Evolutionary conservation across 768 basidiomycete genomes (phyloP), one percentile per base, ranked within the genome.

Genomic region (Collybia sp.): DNA sequence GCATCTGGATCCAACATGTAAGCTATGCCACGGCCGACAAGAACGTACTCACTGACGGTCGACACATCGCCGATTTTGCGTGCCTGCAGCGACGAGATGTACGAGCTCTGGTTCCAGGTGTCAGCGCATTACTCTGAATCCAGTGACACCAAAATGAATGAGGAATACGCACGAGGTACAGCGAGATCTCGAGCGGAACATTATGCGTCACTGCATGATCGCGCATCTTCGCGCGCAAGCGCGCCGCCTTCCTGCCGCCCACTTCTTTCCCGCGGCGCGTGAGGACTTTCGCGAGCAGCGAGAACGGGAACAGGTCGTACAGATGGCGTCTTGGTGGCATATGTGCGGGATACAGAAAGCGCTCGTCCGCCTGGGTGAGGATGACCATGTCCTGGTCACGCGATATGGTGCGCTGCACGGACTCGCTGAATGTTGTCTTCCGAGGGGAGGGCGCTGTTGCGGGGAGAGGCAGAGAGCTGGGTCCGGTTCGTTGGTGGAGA

Each of bases 231-330:
- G 83, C 83, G 37, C 79, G 66, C 19, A 79, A 44, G 40, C 69
- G 65, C 6, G 79, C 79, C 0, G 76, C 82, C 54, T 76, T 82
- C 62, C 76, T 83, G n/a, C 84, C 84, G 51, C 76, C 75, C 20
- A 84, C 54, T 12, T 75, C 65, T 45, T 61, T 68, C 0, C 82
- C 81, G 9, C 64, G 58, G 49, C 71, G 67, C 9, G 72, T 67
- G 32, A 85, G 59, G 35, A 59, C 61, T 25, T 63, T 55, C 3
- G 81, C 73, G 18, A 83, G 54, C 5, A 85, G 61, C 25, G 85
- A 84, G 61, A 87, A 83, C 13, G 85, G 84, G 64, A 84, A 86
- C 6, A 85, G 49, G 56, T 86, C 84, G 47, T 83, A 77, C 31
- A 82, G 31, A 44, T 75, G 68, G 52, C 77, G 82, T 56, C 73